These are phyloP conservation scores for Balansia obtecta DNA, from an alignment of 2,329 filamentous ascomycete species.

Conservation along the genomic window DNA sequence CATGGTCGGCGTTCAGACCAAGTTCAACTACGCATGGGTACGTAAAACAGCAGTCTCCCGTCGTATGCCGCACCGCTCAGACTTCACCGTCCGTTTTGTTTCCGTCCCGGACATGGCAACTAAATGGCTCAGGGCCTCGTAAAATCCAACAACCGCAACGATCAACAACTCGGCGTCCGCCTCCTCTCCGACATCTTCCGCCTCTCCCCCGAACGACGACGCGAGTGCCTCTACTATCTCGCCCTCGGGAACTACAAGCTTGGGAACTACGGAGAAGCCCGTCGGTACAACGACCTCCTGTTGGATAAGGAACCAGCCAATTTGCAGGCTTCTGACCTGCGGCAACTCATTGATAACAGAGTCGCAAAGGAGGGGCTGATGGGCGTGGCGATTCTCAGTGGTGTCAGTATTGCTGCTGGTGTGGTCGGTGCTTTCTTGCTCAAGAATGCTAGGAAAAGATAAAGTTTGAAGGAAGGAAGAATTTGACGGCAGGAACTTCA, in stretches of 20 bases:
- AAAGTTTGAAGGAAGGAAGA: conserved; percentile 5
- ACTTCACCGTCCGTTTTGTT: not conserved
- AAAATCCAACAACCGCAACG: conserved; percentile 71
- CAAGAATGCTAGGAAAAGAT: conserved; percentile 56
- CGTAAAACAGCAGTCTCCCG: conserved; percentile 11
- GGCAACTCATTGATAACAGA: conserved; percentile 85
- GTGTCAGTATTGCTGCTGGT: conserved; percentile 85
- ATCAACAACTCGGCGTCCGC: conserved; percentile 90
- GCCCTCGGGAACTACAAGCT: conserved; percentile 97
- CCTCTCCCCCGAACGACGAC: conserved; percentile 77
- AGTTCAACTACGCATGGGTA: conserved; percentile 99
- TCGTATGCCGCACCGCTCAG: not conserved
- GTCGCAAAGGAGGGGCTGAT: conserved; percentile 89
- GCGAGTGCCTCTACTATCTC: conserved; percentile 97
- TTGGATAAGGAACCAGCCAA: conserved; percentile 86
- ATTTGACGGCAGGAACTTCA: not conserved
- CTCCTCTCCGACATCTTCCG: conserved; percentile 96
- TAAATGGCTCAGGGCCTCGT: conserved; percentile 61
- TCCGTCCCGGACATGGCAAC: not conserved
- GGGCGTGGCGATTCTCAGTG: conserved; percentile 89
- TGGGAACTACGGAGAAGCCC: conserved; percentile 89
- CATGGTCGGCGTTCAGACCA: conserved; percentile 93
- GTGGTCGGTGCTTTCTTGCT: conserved; percentile 81
- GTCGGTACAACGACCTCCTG: conserved; percentile 86
- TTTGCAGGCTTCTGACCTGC: conserved; percentile 77